Base-by-base conservation (phyloP, 2,329 filamentous ascomycete genomes). In the Tolypocladium ovalisporum region DNA sequence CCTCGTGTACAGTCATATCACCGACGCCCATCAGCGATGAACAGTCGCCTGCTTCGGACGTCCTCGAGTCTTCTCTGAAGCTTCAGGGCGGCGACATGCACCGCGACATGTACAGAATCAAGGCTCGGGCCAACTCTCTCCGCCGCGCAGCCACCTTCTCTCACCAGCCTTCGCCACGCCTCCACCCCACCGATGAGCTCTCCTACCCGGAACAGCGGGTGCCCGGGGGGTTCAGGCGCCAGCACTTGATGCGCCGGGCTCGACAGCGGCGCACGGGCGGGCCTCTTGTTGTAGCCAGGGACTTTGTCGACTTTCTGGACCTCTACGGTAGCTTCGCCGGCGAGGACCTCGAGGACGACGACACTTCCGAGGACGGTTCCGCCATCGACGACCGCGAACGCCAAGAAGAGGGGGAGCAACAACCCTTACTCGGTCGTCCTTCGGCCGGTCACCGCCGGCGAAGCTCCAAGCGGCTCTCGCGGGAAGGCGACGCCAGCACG, bases 1-100 rank as follows among this genome's bases (percentile, higher is more conserved):
- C 61, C 13, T 59, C 60, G 13, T 55, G 58, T 55, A 56, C 62
- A 39, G 59, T 61, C 61, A 63, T 64, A 36, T 7, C 24, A 12
- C 44, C 44, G 24, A 29, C 24, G 3, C 12, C 44, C 15, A 6
- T 36, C 37, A 55, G 52, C 47, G 57, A 60, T n/a, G 60, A 58
- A 12, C 29, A 19, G 17, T 65, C 65, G 2, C 60, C 64, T 10
- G 62, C 63, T 29, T 69, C 71, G 51, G 82, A 86, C 59, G 59
- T 62, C n/a, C 60, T 71, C 37, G 70, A 74, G 57, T 90, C 87
- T 1, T 91, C 88, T 0, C 74, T 91, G 56, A 82, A 77, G 58
- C 76, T 91, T 3, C 87, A 88, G 66, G 88, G 88, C 55, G 88
- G 88, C 44, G 88, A 92, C 65, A 86, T 92, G 27, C 88, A 91